Evolutionary conservation across 1,139 yeast species (phyloP).

Genomic region (Geotrichum citri-aurantii): DNA sequence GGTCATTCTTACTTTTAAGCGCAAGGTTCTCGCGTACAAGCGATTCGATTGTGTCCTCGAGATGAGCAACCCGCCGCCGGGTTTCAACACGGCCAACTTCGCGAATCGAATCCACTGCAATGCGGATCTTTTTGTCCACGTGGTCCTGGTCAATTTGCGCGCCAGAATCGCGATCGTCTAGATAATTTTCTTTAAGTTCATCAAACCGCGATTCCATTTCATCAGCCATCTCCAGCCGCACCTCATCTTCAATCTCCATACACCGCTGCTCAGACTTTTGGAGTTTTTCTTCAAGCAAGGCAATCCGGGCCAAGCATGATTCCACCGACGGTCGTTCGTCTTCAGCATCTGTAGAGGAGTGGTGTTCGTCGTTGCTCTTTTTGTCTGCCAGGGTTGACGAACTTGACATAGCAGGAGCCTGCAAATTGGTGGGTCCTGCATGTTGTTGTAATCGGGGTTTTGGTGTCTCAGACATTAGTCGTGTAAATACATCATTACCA

Average conservation of each 20-base stretch:
- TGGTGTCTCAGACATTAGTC: background rate
- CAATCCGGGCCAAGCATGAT: conserved; percentile 19
- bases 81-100: conserved; percentile 8
- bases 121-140: conserved; percentile 10
- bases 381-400: background rate
- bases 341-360: background rate
- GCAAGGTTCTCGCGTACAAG: conserved; percentile 8
- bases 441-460: background rate
- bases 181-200: conserved; percentile 28
- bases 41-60: conserved; percentile 2
- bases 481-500: background rate
- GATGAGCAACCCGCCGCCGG: background rate
- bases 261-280: conserved; percentile 23
- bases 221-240: conserved; percentile 34
- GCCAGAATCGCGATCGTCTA: conserved; percentile 28
- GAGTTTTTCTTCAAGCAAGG: conserved; percentile 27
- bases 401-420: background rate
- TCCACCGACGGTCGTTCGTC: background rate
- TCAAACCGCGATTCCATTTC: conserved; percentile 34
- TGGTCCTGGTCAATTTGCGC: conserved; percentile 11
- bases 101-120: conserved; percentile 10
- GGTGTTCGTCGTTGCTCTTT: background rate
- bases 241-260: conserved; percentile 30
- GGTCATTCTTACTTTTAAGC: conserved; percentile 3
- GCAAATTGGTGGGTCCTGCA: background rate